phyloP scores from a whole-genome alignment of 1,284 basidiomycete species.

The Moesziomyces globuligerus region DNA sequence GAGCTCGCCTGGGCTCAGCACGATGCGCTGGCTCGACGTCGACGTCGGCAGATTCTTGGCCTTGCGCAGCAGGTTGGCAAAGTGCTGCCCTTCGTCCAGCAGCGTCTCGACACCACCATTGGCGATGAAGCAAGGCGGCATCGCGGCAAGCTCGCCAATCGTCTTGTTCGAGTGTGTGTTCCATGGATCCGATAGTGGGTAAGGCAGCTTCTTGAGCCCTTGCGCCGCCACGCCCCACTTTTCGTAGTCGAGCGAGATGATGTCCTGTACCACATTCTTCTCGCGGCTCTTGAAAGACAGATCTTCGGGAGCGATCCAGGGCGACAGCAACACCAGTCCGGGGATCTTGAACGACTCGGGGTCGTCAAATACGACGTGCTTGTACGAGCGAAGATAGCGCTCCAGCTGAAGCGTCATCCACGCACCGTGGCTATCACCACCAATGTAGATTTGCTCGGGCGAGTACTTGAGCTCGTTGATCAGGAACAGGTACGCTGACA shows the following conservation, averaged over 20 bases:
- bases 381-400: conserved; percentile 58
- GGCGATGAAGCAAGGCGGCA: conserved; percentile 43
- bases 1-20: conserved; percentile 39
- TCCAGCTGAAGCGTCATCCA: conserved; percentile 58
- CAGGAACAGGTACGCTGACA: conserved; percentile 60
- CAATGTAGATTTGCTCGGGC: conserved; percentile 61
- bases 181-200: conserved; percentile 41
- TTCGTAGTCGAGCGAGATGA: conserved; percentile 48
- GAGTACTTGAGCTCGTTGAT: conserved; percentile 55
- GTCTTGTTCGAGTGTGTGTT: conserved; percentile 44
- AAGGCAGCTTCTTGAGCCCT: conserved; percentile 27
- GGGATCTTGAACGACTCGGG: conserved; percentile 28
- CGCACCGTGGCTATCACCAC: conserved; percentile 61
- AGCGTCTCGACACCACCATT: conserved; percentile 43
- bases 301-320: conserved; percentile 46
- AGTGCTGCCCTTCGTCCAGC: conserved; percentile 46
- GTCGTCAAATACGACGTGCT: conserved; percentile 34
- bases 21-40: conserved; percentile 32
- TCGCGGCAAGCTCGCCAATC: conserved; percentile 23
- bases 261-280: conserved; percentile 48
- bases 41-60: conserved; percentile 45
- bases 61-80: conserved; percentile 51
- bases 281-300: conserved; percentile 44
- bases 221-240: conserved; percentile 54
- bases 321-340: conserved; percentile 56